A percentile compares a stretch with the other conserved stretches of the same genome.
Conservation (phyloP, 192 early-diverging fungal genomes). For the Podila epigama region DNA sequence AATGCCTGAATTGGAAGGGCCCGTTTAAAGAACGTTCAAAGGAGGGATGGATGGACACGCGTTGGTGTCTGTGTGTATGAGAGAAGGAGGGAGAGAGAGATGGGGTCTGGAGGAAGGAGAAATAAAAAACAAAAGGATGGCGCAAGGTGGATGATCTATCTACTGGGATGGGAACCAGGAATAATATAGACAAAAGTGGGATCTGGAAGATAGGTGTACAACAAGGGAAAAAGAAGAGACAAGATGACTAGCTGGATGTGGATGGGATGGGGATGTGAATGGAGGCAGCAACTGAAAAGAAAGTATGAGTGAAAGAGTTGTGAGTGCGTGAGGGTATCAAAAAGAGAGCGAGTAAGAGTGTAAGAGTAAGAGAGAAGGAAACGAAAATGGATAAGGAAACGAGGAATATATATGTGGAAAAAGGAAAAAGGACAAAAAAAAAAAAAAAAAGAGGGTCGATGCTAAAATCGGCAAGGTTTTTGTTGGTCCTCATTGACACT, state of each 20-base stretch:
- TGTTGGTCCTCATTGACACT: no score
- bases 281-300: no score
- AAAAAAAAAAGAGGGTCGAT: not conserved
- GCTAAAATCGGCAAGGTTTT: no score
- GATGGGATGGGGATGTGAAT: not conserved
- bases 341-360: no score
- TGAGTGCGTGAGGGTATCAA: no score
- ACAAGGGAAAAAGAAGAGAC: not conserved
- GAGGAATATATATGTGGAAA: not conserved
- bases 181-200: not conserved
- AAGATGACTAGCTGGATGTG: no score
- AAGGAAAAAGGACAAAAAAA: not conserved
- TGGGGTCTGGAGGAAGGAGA: not conserved
- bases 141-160: not conserved
- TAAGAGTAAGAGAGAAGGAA: not conserved
- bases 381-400: not conserved
- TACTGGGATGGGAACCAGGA: not conserved
- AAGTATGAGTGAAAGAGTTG: no score
- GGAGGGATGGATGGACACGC: no score
- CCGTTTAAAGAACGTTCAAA: no score
- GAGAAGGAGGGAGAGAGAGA: no score
- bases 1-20: no score
- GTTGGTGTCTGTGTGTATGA: no score
- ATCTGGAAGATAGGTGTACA: slow-evolving; percentile 2
- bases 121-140: not conserved